Conservation (phyloP, 164 flowering plant genomes). For the Pachysandra terminalis region DNA sequence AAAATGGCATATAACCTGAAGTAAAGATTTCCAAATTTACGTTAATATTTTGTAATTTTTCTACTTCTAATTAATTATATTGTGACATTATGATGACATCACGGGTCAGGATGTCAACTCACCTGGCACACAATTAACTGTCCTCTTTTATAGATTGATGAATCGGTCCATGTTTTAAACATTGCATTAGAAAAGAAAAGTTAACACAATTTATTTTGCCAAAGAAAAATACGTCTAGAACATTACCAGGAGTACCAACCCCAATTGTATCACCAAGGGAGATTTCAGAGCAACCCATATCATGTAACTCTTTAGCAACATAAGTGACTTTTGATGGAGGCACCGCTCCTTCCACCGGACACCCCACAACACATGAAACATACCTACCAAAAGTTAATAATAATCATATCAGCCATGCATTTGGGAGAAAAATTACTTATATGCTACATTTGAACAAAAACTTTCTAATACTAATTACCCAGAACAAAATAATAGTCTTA, state of each 20-base stretch:
- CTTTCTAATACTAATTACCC: not conserved
- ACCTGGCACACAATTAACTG: too few relatives aligned
- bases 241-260: constrained; percentile 94
- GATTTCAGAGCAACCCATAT: constrained; percentile 97
- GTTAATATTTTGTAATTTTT: too few relatives aligned
- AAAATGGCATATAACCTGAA: too few relatives aligned
- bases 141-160: too few relatives aligned
- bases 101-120: too few relatives aligned
- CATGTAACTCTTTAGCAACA: constrained; percentile 81
- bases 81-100: too few relatives aligned
- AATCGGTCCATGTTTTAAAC: too few relatives aligned
- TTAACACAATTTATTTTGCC: not conserved
- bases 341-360: constrained; percentile 88
- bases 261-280: constrained; percentile 98
- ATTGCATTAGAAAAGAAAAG: too few relatives aligned
- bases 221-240: constrained; percentile 1
- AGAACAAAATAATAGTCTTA: not conserved
- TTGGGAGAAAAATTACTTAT: not conserved
- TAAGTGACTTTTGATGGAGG: constrained; percentile 85
- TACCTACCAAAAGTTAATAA: constrained; percentile 43
- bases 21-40: too few relatives aligned
- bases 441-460: not conserved
- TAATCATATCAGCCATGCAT: constrained; percentile 8
- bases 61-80: too few relatives aligned
- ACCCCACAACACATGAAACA: constrained; percentile 90